Conservation (phyloP, 768 basidiomycete species). For the Psilocybe tampanensis region DNA sequence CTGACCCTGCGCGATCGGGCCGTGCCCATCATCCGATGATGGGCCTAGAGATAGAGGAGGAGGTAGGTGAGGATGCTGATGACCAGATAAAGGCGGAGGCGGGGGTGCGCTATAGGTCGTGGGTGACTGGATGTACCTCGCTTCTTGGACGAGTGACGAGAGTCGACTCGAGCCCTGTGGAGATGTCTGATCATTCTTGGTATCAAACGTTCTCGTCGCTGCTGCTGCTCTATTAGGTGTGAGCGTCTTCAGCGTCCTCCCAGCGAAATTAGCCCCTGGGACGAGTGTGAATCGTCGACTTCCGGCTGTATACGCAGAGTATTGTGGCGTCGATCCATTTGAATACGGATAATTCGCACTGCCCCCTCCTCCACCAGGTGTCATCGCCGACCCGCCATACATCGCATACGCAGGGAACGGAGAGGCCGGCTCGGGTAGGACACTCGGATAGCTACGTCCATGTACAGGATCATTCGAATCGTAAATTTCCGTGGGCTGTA, state of each 20-base stretch:
- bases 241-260: slow-evolving; percentile 23
- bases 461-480: slow-evolving; percentile 34
- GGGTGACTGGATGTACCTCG: slow-evolving; percentile 46
- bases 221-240: slow-evolving; percentile 20
- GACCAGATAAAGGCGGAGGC: slow-evolving; percentile 9
- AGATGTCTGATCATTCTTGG: slow-evolving; percentile 19
- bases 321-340: slow-evolving; percentile 28
- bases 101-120: slow-evolving; percentile 57
- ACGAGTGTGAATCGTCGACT: slow-evolving; percentile 46
- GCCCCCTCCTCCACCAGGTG: slow-evolving; percentile 11
- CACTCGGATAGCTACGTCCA: slow-evolving; percentile 39
- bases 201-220: slow-evolving; percentile 7
- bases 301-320: slow-evolving; percentile 52
- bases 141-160: slow-evolving; percentile 28
- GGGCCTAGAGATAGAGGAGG: too few relatives aligned
- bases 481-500: slow-evolving; percentile 28
- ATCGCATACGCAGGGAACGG: slow-evolving; percentile 64
- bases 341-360: too few relatives aligned
- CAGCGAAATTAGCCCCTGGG: slow-evolving; percentile 27
- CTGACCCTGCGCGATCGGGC: slow-evolving; percentile 9
- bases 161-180: slow-evolving; percentile 28
- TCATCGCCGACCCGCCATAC: slow-evolving; percentile 18
- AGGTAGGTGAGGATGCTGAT: too few relatives aligned
- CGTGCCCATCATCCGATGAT: slow-evolving; percentile 17
- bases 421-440: slow-evolving; percentile 75